A percentile compares a stretch with the other conserved stretches of the same genome.
phyloP scores from a whole-genome alignment of 2,329 filamentous ascomycete genomes.

The Ceratocystis ficicola region DNA sequence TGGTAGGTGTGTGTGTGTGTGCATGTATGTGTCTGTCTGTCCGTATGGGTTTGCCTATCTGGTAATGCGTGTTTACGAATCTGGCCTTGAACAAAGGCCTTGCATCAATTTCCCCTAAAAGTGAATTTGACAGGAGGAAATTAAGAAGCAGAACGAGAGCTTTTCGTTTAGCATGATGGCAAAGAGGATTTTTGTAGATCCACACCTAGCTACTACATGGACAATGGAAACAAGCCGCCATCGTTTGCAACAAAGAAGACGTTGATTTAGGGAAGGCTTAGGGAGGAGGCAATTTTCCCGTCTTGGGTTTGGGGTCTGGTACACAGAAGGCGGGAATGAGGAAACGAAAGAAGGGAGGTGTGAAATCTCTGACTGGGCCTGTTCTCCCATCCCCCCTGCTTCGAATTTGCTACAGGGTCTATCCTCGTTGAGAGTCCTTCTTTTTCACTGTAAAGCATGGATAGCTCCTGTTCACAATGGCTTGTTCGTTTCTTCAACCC shows the following conservation, averaged over 20 bases:
- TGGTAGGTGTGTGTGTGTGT: not conserved
- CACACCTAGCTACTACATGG: not conserved
- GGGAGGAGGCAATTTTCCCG: not conserved
- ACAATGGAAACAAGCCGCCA: not conserved
- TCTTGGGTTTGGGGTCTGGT: conserved; percentile 20
- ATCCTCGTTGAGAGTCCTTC: conserved; percentile 1
- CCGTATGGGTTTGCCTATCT: not conserved
- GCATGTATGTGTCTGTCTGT: not conserved
- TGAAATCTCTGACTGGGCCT: not conserved
- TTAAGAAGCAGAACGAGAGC: not conserved
- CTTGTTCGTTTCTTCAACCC: conserved; percentile 10
- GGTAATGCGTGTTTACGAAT: not conserved
- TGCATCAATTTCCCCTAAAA: no score
- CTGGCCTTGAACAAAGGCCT: no score
- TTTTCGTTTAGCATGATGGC: not conserved
- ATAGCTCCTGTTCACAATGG: not conserved
- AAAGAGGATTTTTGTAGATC: not conserved
- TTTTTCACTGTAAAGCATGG: not conserved
- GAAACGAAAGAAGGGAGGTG: not conserved
- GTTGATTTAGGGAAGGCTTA: not conserved
- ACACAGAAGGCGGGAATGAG: not conserved
- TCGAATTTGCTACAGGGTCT: not conserved
- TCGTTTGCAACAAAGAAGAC: conserved; percentile 23
- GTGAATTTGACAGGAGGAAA: not conserved
- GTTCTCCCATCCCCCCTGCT: not conserved